These are phyloP conservation scores for Achlya hypogyna DNA, from an alignment of 352 stramenopile species.

Conservation along the genomic window DNA sequence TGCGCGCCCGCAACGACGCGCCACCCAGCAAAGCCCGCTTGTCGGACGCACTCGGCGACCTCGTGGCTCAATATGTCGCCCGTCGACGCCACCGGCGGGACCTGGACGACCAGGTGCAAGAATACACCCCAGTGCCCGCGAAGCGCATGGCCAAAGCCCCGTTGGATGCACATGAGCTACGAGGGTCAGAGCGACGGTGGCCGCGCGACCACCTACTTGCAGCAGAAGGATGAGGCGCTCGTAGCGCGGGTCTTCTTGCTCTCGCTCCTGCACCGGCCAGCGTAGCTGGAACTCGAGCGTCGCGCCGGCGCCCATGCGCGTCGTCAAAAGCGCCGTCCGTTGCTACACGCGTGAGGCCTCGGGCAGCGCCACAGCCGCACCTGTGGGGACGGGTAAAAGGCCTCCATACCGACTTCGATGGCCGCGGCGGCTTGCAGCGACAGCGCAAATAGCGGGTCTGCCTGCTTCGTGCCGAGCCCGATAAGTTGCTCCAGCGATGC, in stretches of 20 bases:
- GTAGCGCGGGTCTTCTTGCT: slow-evolving; percentile 82
- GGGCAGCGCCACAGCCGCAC: neutral
- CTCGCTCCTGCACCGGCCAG: slow-evolving; percentile 77
- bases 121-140: slow-evolving; percentile 77
- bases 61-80: slow-evolving; percentile 47
- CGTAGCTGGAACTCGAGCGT: slow-evolving; percentile 79
- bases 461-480: slow-evolving; percentile 68
- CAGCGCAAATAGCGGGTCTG: slow-evolving; percentile 64
- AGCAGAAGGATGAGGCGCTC: slow-evolving; percentile 81
- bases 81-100: slow-evolving; percentile 40
- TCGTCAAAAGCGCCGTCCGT: slow-evolving; percentile 68
- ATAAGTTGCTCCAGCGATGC: slow-evolving; percentile 65
- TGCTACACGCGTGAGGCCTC: slow-evolving; percentile 22
- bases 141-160: slow-evolving; percentile 56
- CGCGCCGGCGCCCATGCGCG: slow-evolving; percentile 71
- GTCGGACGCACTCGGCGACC: slow-evolving; percentile 74
- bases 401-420: slow-evolving; percentile 79
- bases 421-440: slow-evolving; percentile 76
- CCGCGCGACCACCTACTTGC: slow-evolving; percentile 24
- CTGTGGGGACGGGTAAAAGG: slow-evolving; percentile 77
- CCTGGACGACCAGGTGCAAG: slow-evolving; percentile 73
- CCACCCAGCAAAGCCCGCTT: slow-evolving; percentile 75
- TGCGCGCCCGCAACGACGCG: slow-evolving; percentile 76
- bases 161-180: slow-evolving; percentile 65
- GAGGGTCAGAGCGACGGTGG: neutral